Conservation (phyloP, 2,329 filamentous ascomycete species). For the Aplosporella prunicola region DNA sequence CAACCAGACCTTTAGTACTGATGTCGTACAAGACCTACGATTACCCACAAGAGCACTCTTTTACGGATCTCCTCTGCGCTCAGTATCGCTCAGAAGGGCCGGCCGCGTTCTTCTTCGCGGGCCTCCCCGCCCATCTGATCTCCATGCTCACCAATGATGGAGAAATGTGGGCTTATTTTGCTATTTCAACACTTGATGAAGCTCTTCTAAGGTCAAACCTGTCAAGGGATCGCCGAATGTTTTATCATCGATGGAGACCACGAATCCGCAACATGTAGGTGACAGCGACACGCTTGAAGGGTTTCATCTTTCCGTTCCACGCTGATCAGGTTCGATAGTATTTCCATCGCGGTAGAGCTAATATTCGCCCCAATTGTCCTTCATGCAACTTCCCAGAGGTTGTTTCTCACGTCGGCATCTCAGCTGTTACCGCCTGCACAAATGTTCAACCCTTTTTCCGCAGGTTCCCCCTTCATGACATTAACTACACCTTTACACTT, state of each 20-base stretch:
- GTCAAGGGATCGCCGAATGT: not conserved
- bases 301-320: not conserved
- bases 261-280: slow-evolving; percentile 6
- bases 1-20: not conserved
- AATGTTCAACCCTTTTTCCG: slow-evolving; percentile 6
- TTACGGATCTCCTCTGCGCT: slow-evolving; percentile 2
- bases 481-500: slow-evolving; percentile 8
- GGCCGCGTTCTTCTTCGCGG: slow-evolving; percentile 6
- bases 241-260: slow-evolving; percentile 2
- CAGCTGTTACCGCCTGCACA: not conserved
- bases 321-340: not conserved
- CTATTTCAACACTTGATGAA: slow-evolving; percentile 4
- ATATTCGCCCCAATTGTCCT: slow-evolving; percentile 8
- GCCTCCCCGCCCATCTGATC: slow-evolving; percentile 8
- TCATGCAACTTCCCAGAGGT: slow-evolving; percentile 8
- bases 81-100: slow-evolving; percentile 1
- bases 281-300: not conserved
- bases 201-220: not conserved
- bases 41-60: slow-evolving; percentile 5
- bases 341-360: slow-evolving; percentile 4
- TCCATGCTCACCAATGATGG: slow-evolving; percentile 11
- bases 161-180: slow-evolving; percentile 6
- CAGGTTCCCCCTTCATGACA: slow-evolving; percentile 1
- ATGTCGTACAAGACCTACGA: slow-evolving; percentile 2
- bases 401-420: slow-evolving; percentile 3